Percentiles rank a stretch among this genome's conserved stretches.
Evolutionary conservation across 2,329 filamentous ascomycete genomes (phyloP).

Genomic region (Blastomyces gilchristii): DNA sequence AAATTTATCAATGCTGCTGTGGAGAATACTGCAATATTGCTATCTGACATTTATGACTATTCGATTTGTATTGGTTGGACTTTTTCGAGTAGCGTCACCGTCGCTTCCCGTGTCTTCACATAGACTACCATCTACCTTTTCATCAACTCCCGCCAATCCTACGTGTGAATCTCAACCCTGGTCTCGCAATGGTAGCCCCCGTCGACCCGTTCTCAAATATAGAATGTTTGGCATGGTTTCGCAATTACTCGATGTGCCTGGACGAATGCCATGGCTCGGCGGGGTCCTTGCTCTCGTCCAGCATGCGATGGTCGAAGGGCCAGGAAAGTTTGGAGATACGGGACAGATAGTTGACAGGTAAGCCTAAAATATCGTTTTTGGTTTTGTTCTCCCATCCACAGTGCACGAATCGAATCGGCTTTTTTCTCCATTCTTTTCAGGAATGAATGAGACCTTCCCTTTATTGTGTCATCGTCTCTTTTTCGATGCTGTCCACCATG

Average conservation of each 20-base stretch:
- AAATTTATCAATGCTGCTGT: constrained; percentile 34
- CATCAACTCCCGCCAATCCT: constrained; percentile 19
- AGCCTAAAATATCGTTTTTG: constrained; percentile 36
- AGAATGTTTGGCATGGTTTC: constrained; percentile 64
- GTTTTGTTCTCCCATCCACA: constrained; percentile 11
- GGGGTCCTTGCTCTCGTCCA: constrained; percentile 67
- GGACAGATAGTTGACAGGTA: constrained; percentile 85
- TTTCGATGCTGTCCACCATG: constrained; percentile 1
- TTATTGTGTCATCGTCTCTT: neutral
- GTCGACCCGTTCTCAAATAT: constrained; percentile 63
- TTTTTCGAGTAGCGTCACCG: constrained; percentile 58
- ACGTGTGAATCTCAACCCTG: constrained; percentile 25
- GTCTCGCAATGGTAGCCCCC: constrained; percentile 23
- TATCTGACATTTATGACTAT: constrained; percentile 50
- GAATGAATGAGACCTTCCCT: constrained; percentile 7
- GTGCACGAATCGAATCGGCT: neutral
- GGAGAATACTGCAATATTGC: constrained; percentile 43
- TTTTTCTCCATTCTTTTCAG: constrained; percentile 17
- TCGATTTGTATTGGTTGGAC: constrained; percentile 54
- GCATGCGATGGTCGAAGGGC: constrained; percentile 61
- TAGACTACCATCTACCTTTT: constrained; percentile 20
- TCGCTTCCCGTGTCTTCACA: constrained; percentile 31
- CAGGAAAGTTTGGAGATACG: constrained; percentile 62
- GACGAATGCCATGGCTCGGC: constrained; percentile 83
- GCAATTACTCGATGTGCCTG: constrained; percentile 60